A percentile compares a stretch with the other conserved stretches of the same genome.
phyloP scores from a whole-genome alignment of 1,284 basidiomycete genomes.

The Pholiota adiposa region DNA sequence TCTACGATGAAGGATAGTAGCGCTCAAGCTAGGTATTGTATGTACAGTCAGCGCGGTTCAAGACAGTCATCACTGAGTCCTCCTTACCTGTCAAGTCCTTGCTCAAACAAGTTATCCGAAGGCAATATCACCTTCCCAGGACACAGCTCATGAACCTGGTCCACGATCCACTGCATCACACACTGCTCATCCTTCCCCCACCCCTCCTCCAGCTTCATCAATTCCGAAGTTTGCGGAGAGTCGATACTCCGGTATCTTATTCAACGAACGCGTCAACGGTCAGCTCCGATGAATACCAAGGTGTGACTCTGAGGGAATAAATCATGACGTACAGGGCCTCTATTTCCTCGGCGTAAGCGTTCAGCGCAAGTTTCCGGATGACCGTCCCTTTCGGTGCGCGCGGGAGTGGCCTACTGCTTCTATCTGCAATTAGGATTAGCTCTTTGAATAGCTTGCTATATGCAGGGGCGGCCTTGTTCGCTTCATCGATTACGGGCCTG shows the following conservation, averaged over 20 bases:
- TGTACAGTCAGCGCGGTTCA: not conserved
- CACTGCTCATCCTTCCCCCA: constrained; percentile 29
- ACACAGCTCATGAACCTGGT: constrained; percentile 31
- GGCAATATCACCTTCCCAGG: constrained; percentile 19
- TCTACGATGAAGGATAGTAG: constrained; percentile 38
- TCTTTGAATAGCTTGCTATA: constrained; percentile 47
- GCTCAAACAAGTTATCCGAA: constrained; percentile 36
- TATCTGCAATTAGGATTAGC: constrained; percentile 38
- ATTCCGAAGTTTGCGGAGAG: constrained; percentile 16
- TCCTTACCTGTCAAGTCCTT: constrained; percentile 44
- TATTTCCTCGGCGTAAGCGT: constrained; percentile 38
- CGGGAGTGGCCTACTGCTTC: constrained; percentile 37
- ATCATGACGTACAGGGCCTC: constrained; percentile 38
- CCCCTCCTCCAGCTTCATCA: constrained; percentile 22
- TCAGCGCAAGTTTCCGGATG: constrained; percentile 38
- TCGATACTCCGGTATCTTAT: constrained; percentile 22
- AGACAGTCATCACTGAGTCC: not conserved
- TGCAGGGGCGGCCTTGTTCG: constrained; percentile 40
- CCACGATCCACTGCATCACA: constrained; percentile 34
- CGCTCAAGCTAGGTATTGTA: constrained; percentile 30
- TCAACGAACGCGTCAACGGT: not conserved
- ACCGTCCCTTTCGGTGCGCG: constrained; percentile 41
- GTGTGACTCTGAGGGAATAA: too few species aligned
- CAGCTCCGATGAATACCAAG: too few species aligned
- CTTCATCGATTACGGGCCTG: constrained; percentile 40